Base-by-base conservation (phyloP, 148 eudicot genomes). In the Pharnaceum exiguum region DNA sequence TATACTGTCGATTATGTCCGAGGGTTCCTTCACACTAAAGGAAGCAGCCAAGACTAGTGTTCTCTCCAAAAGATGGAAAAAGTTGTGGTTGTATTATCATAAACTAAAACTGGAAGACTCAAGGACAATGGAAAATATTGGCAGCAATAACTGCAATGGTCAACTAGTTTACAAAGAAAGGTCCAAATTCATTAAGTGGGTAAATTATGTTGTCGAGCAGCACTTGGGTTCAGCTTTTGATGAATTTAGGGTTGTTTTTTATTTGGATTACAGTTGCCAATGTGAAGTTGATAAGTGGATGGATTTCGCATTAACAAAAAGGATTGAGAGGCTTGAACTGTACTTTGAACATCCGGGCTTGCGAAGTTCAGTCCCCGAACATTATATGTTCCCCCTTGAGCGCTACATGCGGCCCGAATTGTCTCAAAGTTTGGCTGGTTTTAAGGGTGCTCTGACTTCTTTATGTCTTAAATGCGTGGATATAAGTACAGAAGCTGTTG, bases 261-360 rank as follows among this genome's bases (percentile, higher is more conserved):
- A 25, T 60, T 60, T 60, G 46, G 65, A 48, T n/a, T 2, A 36
- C 10, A 25, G 24, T n/a, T 35, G 7, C 9, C 12, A 47, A 36
- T 47, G 16, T 24, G 10, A 60, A 16, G 17, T 60, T 35, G 46
- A 48, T 12, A 36, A 60, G 24, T 60, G 65, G 65, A 7, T 60
- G 11, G 23, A 13, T 23, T 47, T 22, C 37, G 65, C 55, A 47
- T 47, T 38, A 0, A 26, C 32, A 10, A 60, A 48, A 18, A 23
- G 29, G 26, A 16, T 47, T 24, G 47, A 33, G 5, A 60, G 17
- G 9, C 55, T 60, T 25, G 55, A 47, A 17, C 25, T 60, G 17
- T 7, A 60, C 60, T 54, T 64, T 17, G 0, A 0, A 0, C 47
- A n/a, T n/a, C n/a, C n/a, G n/a, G n/a, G n/a, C n/a, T n/a, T n/a